phyloP scores from a whole-genome alignment of 768 basidiomycete genomes.

The Naganishia onofrii region DNA sequence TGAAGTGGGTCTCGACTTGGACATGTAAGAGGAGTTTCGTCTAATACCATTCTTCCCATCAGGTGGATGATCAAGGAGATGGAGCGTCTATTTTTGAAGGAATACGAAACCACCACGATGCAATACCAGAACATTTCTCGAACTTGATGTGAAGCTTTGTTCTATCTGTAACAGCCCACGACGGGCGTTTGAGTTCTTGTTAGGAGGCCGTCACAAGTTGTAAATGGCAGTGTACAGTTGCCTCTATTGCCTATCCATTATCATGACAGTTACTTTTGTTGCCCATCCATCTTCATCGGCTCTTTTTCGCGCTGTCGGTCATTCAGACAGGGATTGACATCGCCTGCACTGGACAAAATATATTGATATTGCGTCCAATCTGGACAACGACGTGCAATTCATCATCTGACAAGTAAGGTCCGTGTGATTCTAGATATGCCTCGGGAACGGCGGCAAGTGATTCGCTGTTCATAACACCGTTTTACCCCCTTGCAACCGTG shows the following conservation, averaged over 20 bases:
- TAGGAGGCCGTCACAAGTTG: background rate
- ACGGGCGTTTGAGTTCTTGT: background rate
- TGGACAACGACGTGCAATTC: background rate
- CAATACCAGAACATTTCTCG: constrained; percentile 75
- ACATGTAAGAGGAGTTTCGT: background rate
- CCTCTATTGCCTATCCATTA: background rate
- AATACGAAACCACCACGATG: constrained; percentile 73
- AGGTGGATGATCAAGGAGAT: constrained; percentile 80
- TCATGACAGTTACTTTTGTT: background rate
- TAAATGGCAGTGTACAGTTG: background rate
- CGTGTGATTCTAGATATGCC: background rate
- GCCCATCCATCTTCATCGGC: background rate
- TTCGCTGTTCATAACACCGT: background rate
- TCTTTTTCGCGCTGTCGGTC: background rate
- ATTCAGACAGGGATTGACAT: background rate
- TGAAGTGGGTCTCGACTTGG: constrained; percentile 60
- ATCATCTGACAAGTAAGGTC: background rate
- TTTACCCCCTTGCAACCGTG: background rate
- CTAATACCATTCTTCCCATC: background rate
- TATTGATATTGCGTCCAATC: background rate
- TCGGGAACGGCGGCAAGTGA: too few species aligned
- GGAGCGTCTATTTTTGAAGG: constrained; percentile 67
- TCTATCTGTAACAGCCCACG: background rate
- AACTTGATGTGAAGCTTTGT: constrained; percentile 13
- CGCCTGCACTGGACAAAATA: background rate